Evolutionary conservation across 1,284 basidiomycete species (phyloP), one percentile per base, ranked within the genome.

Genomic region (Trichosporon sp.): DNA sequence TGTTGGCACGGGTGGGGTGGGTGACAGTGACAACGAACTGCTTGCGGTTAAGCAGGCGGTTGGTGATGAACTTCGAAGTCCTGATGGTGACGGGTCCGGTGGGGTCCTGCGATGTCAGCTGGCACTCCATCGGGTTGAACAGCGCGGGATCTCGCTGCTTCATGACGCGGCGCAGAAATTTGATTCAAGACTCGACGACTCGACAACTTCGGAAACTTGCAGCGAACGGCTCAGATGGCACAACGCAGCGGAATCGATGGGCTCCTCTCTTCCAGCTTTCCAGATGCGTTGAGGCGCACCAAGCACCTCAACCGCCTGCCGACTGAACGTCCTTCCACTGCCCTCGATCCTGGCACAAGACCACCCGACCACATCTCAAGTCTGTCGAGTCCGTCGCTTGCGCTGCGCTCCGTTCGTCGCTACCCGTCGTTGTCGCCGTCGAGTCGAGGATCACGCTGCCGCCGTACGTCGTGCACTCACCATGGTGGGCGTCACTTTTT

Each of bases 11-110:
- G 70, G 90, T 91, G 42, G 97, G 96, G 87, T 99, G 97, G 78
- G 98, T 90, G 81, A 99, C 89, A 80, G 98, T 96, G 74, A 98
- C 87, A 78, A 98, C 89, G 81, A 96, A 95, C 86, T 87, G 87
- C 81, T 85, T 86, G 80, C 97, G 92, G 81, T 93, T 91, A 71
- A 99, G 88, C 76, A 99, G 91, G 77, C 95, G 93, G 90, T 99
- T 99, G 81, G 95, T 98, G 85, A 98, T 93, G 89, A 99, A 99
- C 88, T 99, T 98, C 86, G 96, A 92, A 70, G 97, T 98, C 81
- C 97, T 93, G 84, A 99, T 88, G 77, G 97, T 99, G 79, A 99
- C 89, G 77, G 96, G 92, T 85, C 95, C 91, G 86, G 89, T 87
- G 84, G 86, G 88, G 86, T 95, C 95, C 84, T 82, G 65, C 1